Evolutionary conservation across 2,329 filamentous ascomycete genomes (phyloP).

Genomic region (Colletotrichum siamense): DNA sequence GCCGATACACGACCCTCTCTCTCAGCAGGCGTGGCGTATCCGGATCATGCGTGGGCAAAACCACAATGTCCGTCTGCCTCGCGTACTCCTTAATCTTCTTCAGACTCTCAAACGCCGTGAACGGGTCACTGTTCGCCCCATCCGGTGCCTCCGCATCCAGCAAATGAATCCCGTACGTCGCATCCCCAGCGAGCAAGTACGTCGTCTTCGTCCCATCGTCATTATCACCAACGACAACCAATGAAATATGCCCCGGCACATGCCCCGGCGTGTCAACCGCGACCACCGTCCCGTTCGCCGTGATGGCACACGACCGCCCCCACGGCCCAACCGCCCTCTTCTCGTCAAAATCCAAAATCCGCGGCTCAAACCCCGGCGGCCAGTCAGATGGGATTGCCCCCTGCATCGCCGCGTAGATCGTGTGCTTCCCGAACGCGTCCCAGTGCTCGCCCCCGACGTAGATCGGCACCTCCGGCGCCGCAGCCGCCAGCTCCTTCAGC

Average conservation of each 20-base stretch:
- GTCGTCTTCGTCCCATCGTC: slow-evolving; percentile 22
- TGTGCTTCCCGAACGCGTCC: slow-evolving; percentile 31
- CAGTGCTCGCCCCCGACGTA: slow-evolving; percentile 31
- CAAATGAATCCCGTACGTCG: slow-evolving; percentile 33
- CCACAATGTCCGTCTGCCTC: slow-evolving; percentile 27
- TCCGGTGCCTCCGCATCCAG: slow-evolving; percentile 36
- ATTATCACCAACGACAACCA: slow-evolving; percentile 24
- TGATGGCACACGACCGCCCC: slow-evolving; percentile 30
- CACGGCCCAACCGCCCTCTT: slow-evolving; percentile 31
- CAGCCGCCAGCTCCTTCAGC: slow-evolving; percentile 28
- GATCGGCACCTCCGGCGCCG: slow-evolving; percentile 30
- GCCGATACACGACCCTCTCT: slow-evolving; percentile 7
- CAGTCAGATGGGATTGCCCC: slow-evolving; percentile 34
- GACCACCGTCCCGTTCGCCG: slow-evolving; percentile 31
- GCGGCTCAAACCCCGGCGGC: slow-evolving; percentile 33
- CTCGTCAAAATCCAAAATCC: slow-evolving; percentile 30
- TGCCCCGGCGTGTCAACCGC: slow-evolving; percentile 39
- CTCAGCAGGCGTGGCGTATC: background rate
- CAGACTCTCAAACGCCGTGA: slow-evolving; percentile 31
- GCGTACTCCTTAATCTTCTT: slow-evolving; percentile 36
- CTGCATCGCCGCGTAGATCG: slow-evolving; percentile 29
- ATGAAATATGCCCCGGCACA: slow-evolving; percentile 35
- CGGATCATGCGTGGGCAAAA: slow-evolving; percentile 31
- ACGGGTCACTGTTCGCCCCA: slow-evolving; percentile 34
- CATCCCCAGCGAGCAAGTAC: slow-evolving; percentile 34